A percentile compares a stretch with the other conserved stretches of the same genome.
These are phyloP conservation scores for Radiomyces spectabilis DNA, from an alignment of 192 early-diverging fungal genomes.

Conservation along the genomic window DNA sequence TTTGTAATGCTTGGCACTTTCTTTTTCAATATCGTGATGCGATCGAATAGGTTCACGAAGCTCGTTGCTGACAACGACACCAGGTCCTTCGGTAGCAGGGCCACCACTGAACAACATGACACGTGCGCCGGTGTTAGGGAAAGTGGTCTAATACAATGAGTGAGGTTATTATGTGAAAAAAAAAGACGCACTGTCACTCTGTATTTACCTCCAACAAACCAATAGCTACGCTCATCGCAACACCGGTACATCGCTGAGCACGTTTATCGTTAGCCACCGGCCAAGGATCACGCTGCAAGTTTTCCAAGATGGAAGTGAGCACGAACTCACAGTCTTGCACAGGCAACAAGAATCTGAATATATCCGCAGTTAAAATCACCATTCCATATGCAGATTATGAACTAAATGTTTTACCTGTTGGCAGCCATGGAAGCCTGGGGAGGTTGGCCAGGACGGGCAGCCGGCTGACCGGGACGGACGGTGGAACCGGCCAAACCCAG, in stretches of 20 bases:
- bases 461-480: constrained; percentile 32
- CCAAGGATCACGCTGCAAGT: constrained; percentile 98
- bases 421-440: constrained; percentile 27
- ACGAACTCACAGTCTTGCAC: constrained; percentile 95
- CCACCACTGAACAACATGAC: constrained; percentile 94
- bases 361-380: no score
- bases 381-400: neutral
- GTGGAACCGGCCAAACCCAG: constrained; percentile 64
- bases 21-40: constrained; percentile 98
- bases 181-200: neutral
- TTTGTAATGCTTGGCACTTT: constrained; percentile 85
- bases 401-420: constrained; percentile 37
- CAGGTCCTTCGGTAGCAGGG: constrained; percentile 90
- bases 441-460: constrained; percentile 36
- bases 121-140: constrained; percentile 85
- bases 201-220: constrained; percentile 73
- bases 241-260: constrained; percentile 88
- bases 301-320: constrained; percentile 88
- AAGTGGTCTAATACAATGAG: constrained; percentile 50
- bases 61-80: constrained; percentile 88
- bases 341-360: constrained; percentile 75
- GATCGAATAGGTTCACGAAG: constrained; percentile 91
- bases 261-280: constrained; percentile 86
- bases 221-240: constrained; percentile 87
- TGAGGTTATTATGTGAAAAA: neutral